phyloP scores from a whole-genome alignment of 2,329 filamentous ascomycete genomes.

The Periglandula ipomoeae region DNA sequence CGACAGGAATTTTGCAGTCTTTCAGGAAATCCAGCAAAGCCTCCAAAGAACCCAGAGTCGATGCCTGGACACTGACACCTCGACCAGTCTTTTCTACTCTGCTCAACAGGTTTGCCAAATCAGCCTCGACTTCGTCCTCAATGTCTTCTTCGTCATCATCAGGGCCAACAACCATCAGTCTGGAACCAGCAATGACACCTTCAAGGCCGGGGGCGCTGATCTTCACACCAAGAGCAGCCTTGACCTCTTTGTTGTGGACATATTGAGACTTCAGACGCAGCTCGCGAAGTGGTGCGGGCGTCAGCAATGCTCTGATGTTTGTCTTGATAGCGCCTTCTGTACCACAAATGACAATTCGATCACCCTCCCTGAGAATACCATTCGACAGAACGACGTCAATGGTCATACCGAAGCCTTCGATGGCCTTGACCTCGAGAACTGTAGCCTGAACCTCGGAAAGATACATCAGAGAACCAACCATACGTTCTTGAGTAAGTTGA shows the following conservation, averaged over 20 bases:
- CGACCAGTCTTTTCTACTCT: constrained; percentile 86
- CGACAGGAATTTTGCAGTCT: constrained; percentile 91
- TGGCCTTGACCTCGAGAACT: constrained; percentile 96
- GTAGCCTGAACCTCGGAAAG: constrained; percentile 96
- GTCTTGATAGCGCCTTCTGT: constrained; percentile 94
- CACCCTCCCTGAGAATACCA: constrained; percentile 87
- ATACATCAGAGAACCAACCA: constrained; percentile 97
- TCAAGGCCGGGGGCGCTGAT: constrained; percentile 95
- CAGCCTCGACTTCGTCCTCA: constrained; percentile 90
- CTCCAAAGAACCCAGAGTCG: constrained; percentile 92
- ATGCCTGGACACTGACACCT: constrained; percentile 94
- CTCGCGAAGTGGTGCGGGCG: constrained; percentile 86
- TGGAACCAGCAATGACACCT: constrained; percentile 90
- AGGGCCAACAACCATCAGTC: constrained; percentile 85
- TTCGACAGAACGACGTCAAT: constrained; percentile 97
- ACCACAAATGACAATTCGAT: constrained; percentile 90
- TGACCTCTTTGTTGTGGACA: constrained; percentile 98
- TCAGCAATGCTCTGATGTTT: constrained; percentile 89
- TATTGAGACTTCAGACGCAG: constrained; percentile 92
- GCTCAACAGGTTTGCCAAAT: constrained; percentile 84
- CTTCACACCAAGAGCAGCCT: constrained; percentile 96
- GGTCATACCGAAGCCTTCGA: constrained; percentile 96
- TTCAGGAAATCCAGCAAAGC: constrained; percentile 93
- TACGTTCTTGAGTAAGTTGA: constrained; percentile 88
- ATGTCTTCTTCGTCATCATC: constrained; percentile 96